phyloP scores from a whole-genome alignment of 2,329 filamentous ascomycete genomes.

The Fusarium penzigii region DNA sequence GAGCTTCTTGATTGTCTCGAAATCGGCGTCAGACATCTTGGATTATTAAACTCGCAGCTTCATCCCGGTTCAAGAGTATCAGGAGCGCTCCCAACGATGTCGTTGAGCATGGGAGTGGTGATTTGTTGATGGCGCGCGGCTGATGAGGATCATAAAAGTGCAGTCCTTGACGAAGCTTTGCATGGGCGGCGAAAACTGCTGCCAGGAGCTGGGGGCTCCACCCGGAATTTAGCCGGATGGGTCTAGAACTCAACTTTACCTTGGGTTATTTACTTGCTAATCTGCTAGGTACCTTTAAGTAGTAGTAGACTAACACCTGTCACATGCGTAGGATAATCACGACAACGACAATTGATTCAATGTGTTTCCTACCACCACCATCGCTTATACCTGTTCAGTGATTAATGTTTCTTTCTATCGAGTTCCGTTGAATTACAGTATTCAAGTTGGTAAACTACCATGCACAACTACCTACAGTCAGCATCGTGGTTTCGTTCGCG shows the following conservation, averaged over 20 bases:
- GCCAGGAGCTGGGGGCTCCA: slow-evolving; percentile 5
- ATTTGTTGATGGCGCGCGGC: slow-evolving; percentile 29
- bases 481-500: slow-evolving; percentile 9
- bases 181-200: slow-evolving; percentile 36
- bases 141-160: slow-evolving; percentile 30
- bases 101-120: slow-evolving; percentile 38
- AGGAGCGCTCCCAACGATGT: slow-evolving; percentile 35
- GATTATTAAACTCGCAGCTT: slow-evolving; percentile 37
- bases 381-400: too few relatives aligned
- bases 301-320: too few relatives aligned
- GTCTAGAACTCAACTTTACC: slow-evolving; percentile 3
- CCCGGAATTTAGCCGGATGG: slow-evolving; percentile 37
- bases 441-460: neutral
- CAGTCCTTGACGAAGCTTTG: slow-evolving; percentile 29
- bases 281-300: too few relatives aligned
- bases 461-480: neutral
- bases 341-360: too few relatives aligned
- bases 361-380: too few relatives aligned
- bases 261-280: too few relatives aligned
- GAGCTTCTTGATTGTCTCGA: slow-evolving; percentile 82
- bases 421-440: neutral
- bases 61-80: slow-evolving; percentile 46
- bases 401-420: too few relatives aligned
- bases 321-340: neutral
- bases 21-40: slow-evolving; percentile 76